phyloP scores from a whole-genome alignment of 2,329 filamentous ascomycete species.

The Cladophialophora carrionii region DNA sequence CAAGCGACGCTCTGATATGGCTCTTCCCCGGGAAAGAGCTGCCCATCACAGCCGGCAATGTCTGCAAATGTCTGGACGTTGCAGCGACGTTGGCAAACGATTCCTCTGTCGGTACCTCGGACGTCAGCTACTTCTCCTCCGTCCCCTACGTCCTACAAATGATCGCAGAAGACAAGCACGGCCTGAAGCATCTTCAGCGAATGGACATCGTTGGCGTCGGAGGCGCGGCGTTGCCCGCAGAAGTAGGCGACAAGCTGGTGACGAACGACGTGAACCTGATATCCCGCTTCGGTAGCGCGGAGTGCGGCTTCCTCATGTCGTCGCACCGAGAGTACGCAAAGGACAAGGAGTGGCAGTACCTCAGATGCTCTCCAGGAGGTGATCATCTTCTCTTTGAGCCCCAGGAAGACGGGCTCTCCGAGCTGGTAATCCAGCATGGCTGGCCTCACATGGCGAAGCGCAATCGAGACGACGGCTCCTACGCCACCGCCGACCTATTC shows the following conservation, averaged over 20 bases:
- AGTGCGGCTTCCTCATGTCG: conserved; percentile 68
- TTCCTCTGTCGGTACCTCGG: conserved; percentile 32
- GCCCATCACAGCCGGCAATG: conserved; percentile 61
- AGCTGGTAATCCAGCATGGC: conserved; percentile 58
- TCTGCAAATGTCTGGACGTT: conserved; percentile 53
- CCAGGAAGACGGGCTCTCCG: conserved; percentile 51
- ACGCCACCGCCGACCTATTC: conserved; percentile 67
- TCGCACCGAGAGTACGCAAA: conserved; percentile 60
- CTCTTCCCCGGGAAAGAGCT: conserved; percentile 61
- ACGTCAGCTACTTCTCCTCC: conserved; percentile 63
- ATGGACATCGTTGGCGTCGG: conserved; percentile 68
- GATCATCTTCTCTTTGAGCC: conserved; percentile 53
- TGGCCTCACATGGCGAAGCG: conserved; percentile 65
- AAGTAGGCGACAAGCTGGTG: conserved; percentile 60
- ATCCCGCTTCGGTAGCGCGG: conserved; percentile 67
- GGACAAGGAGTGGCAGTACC: conserved; percentile 65
- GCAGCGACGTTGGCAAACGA: conserved; percentile 29
- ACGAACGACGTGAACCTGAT: conserved; percentile 58
- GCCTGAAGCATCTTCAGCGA: conserved; percentile 49
- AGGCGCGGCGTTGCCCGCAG: conserved; percentile 60
- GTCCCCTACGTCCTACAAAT: conserved; percentile 64
- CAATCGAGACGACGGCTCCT: conserved; percentile 64
- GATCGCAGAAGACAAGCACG: conserved; percentile 51
- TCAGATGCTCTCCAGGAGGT: conserved; percentile 51
- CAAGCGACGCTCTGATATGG: conserved; percentile 63